Evolutionary conservation across 169 alveolate species (phyloP).

Genomic region (Eimeria falciformis): DNA sequence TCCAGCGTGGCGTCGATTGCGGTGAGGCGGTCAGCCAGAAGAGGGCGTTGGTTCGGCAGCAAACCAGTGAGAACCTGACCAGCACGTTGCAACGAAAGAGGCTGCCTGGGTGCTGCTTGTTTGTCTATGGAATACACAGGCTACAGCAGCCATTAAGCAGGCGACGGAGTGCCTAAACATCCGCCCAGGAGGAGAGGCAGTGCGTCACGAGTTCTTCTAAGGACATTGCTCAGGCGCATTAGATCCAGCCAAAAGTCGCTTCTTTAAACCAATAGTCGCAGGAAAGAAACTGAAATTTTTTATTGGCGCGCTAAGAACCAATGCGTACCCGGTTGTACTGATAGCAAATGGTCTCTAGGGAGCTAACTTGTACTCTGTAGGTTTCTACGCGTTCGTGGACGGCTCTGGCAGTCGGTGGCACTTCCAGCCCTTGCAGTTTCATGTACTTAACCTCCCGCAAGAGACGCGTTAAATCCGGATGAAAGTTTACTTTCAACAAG

Average conservation of each 20-base stretch:
- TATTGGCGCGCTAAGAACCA: no score
- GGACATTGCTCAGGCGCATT: no score
- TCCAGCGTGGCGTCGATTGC: slow-evolving; percentile 90
- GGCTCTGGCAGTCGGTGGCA: slow-evolving; percentile 91
- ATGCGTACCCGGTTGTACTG: slow-evolving; percentile 89
- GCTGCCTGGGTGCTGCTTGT: no score
- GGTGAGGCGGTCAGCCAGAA: slow-evolving; percentile 90
- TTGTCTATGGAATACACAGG: no score
- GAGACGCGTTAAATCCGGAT: slow-evolving; percentile 92
- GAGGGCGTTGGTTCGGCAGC: slow-evolving; percentile 95
- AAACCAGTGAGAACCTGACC: slow-evolving; percentile 87
- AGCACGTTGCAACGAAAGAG: no score
- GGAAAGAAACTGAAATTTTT: no score
- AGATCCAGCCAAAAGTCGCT: no score
- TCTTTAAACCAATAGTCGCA: no score
- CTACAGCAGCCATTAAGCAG: no score
- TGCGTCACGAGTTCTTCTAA: no score
- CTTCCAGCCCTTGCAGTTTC: slow-evolving; percentile 87
- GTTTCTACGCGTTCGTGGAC: slow-evolving; percentile 86
- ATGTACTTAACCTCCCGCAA: slow-evolving; percentile 94
- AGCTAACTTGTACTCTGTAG: slow-evolving; percentile 91
- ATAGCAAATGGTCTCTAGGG: slow-evolving; percentile 90
- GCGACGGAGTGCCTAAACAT: no score
- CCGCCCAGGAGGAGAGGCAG: no score
- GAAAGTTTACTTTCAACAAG: slow-evolving; percentile 92